Evolutionary conservation across 139 green algal species (phyloP).

Genomic region (Picochlorum sp.): DNA sequence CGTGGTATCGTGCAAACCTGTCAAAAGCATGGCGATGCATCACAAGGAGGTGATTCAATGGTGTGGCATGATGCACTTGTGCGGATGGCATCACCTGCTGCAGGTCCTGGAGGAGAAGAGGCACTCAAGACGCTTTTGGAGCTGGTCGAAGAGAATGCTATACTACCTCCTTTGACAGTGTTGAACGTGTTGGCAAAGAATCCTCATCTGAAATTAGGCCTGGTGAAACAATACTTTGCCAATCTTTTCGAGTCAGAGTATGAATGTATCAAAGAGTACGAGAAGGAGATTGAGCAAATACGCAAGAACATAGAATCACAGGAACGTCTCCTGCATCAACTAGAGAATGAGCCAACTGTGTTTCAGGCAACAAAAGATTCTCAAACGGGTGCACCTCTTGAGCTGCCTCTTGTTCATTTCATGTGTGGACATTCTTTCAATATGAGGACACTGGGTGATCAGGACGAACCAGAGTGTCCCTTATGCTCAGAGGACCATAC

Average conservation of each 20-base stretch:
- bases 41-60: constrained; percentile 60
- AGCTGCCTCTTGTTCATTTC: constrained; percentile 93
- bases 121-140: constrained; percentile 49
- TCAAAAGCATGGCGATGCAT: constrained; percentile 56
- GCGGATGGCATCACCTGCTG: constrained; percentile 49
- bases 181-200: constrained; percentile 73
- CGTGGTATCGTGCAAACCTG: constrained; percentile 63
- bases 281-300: constrained; percentile 56
- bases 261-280: constrained; percentile 42
- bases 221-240: constrained; percentile 64
- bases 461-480: constrained; percentile 62
- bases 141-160: constrained; percentile 61
- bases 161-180: constrained; percentile 87
- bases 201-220: constrained; percentile 51
- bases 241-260: constrained; percentile 47
- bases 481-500: constrained; percentile 74
- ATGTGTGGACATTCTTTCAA: constrained; percentile 93
- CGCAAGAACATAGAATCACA: constrained; percentile 44
- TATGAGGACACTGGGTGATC: constrained; percentile 74
- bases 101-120: neutral
- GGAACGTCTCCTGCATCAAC: constrained; percentile 1
- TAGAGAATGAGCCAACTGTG: constrained; percentile 51
- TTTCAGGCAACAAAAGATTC: constrained; percentile 81
- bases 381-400: constrained; percentile 61
- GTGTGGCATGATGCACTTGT: constrained; percentile 78